Evolutionary conservation across 176 grass and related monocot species (phyloP), one percentile per base, ranked within the genome.

Genomic region (Zoysia japonica): DNA sequence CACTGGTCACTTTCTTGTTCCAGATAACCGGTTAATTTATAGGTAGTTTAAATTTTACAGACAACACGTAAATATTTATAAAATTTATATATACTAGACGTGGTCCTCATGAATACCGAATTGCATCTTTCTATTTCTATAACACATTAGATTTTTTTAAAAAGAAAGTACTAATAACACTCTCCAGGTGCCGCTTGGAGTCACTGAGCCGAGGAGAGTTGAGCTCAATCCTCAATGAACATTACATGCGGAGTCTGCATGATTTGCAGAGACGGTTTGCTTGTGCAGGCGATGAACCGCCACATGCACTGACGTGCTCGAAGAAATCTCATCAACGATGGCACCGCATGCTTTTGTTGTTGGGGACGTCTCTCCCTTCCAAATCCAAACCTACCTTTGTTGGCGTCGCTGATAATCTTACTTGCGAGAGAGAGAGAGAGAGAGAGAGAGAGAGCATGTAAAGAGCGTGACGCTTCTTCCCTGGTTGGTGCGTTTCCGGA

Each of bases 381-480:
- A 35, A 9, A 35, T 2, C n/a, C 19, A 11, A 9, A 35, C 35
- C 61, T 13, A 4, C n/a, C 17, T 59, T 61, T 63, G 61, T 63
- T 38, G 61, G 39, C 5, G 7, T 14, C 6, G n/a, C 8, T 28
- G 56, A 19, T 60, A 16, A 65, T 65, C 28, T 28, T 28, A 28
- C 28, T 28, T 28, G 28, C 0, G 28, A 28, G 28, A 28, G 28
- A 28, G 28, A 28, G 28, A 28, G 28, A 28, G 28, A 28, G 28
- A 28, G 28, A 28, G 28, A 28, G 28, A 28, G 36, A 37, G 19
- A 50, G 4, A 15, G 11, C 73, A 43, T 67, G 60, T 4, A 72
- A 83, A 61, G 68, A 68, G 61, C 68, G 57, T 55, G 85, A 4
- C 46, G 45, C 7, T 19, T 63, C 5, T 46, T 64, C 16, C 41